Evolutionary conservation across 2,329 filamentous ascomycete genomes (phyloP).

Genomic region (Falciphora oryzae): DNA sequence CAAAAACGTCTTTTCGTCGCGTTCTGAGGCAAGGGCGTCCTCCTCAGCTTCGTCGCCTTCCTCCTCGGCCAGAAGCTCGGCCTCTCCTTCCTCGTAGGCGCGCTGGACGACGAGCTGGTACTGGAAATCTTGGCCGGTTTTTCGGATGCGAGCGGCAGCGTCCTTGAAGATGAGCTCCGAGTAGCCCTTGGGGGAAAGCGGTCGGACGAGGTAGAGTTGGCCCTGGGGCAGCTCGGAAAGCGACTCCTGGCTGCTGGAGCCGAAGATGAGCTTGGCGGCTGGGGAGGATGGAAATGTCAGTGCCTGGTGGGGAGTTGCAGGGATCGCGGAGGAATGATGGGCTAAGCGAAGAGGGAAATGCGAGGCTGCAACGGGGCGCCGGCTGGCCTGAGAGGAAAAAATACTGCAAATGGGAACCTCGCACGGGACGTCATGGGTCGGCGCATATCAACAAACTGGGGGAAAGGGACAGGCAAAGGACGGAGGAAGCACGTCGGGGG

Average conservation of each 20-base stretch:
- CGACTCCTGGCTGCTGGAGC: constrained; percentile 78
- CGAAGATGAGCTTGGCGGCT: constrained; percentile 94
- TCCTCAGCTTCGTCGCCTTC: constrained; percentile 75
- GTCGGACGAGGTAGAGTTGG: constrained; percentile 94
- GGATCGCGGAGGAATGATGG: not conserved
- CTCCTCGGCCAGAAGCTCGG: constrained; percentile 83
- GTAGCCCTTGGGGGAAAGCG: constrained; percentile 92
- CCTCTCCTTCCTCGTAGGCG: constrained; percentile 96
- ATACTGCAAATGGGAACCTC: no score
- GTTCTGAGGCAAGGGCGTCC: constrained; percentile 69
- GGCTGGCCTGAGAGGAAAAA: no score
- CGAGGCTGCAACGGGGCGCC: not conserved
- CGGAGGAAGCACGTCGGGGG: no score
- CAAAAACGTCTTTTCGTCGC: constrained; percentile 95
- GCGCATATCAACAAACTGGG: no score
- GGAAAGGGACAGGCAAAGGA: no score
- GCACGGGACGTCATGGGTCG: no score
- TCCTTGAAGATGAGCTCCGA: constrained; percentile 99
- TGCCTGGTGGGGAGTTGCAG: constrained; percentile 8
- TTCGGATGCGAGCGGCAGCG: constrained; percentile 83
- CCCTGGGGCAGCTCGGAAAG: constrained; percentile 93
- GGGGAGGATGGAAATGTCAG: constrained; percentile 11
- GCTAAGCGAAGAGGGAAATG: not conserved
- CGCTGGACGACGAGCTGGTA: constrained; percentile 96
- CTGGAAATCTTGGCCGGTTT: constrained; percentile 90